Conservation (phyloP, 257 asterid genomes). For the Craterostigma plantagineum region DNA sequence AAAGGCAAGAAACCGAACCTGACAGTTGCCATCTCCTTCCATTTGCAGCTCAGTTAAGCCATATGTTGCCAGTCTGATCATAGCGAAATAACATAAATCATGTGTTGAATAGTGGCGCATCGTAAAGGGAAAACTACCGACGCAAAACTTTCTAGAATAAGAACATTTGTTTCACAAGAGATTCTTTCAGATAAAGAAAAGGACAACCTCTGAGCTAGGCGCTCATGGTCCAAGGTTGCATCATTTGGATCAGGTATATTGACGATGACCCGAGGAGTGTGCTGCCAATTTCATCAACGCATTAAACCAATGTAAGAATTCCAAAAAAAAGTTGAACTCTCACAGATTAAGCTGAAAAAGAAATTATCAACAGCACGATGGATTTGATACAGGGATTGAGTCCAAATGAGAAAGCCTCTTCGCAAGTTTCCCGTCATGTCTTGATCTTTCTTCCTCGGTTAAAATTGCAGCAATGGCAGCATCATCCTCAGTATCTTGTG, state of each 20-base stretch:
- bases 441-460: constrained; percentile 46
- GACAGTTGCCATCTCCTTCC: constrained; percentile 97
- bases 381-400: constrained; percentile 58
- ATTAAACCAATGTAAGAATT: not conserved
- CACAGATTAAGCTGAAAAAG: not conserved
- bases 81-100: constrained; percentile 9
- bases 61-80: constrained; percentile 53
- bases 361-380: too few species aligned
- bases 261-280: constrained; percentile 68
- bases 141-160: not conserved
- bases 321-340: too few species aligned
- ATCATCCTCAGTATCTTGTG: constrained; percentile 82
- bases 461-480: constrained; percentile 65
- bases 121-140: not conserved
- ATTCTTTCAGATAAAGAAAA: constrained; percentile 2
- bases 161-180: constrained; percentile 1
- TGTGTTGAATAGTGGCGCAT: not conserved
- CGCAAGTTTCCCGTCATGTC: constrained; percentile 40
- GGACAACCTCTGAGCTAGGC: constrained; percentile 63
- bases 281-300: constrained; percentile 41
- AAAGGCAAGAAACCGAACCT: constrained; percentile 49
- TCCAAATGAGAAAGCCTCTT: constrained; percentile 84
- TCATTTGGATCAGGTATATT: constrained; percentile 72
- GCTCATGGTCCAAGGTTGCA: constrained; percentile 75
- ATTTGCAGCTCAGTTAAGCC: constrained; percentile 76